These are phyloP conservation scores for Lunularia cruciata DNA, from an alignment of 225 moss, liverwort and hornwort genomes.

Conservation along the genomic window DNA sequence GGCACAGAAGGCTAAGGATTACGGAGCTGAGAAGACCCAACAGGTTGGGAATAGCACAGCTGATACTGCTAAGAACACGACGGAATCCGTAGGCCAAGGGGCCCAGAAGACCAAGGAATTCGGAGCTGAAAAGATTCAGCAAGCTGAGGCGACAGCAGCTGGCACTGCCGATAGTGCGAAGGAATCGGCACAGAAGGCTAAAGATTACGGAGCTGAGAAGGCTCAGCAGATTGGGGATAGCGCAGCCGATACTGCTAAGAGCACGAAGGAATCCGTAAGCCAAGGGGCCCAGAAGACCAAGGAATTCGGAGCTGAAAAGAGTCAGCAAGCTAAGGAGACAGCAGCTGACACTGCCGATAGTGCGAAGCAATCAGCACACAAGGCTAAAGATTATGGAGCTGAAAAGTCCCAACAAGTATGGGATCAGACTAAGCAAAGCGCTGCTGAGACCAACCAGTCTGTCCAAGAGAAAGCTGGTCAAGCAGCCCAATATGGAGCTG, in stretches of 20 bases:
- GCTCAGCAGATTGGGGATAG: conserved; percentile 14
- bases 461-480: conserved; percentile 10
- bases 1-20: no score
- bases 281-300: conserved; percentile 17
- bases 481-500: no score
- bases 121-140: conserved; percentile 12
- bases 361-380: no score
- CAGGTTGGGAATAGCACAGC: background rate
- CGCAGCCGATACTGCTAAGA: conserved; percentile 9
- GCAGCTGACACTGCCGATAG: no score
- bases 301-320: conserved; percentile 14
- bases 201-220: no score
- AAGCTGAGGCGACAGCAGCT: no score
- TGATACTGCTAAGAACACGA: background rate
- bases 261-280: background rate
- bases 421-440: conserved; percentile 36
- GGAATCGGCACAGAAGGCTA: no score
- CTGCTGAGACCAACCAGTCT: background rate
- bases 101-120: conserved; percentile 17
- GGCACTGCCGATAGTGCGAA: no score
- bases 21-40: no score
- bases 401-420: conserved; percentile 7
- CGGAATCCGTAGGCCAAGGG: background rate
- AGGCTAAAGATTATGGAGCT: no score
- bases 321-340: no score